Base-by-base conservation (phyloP, 257 asterid genomes). In the Sherardia arvensis region DNA sequence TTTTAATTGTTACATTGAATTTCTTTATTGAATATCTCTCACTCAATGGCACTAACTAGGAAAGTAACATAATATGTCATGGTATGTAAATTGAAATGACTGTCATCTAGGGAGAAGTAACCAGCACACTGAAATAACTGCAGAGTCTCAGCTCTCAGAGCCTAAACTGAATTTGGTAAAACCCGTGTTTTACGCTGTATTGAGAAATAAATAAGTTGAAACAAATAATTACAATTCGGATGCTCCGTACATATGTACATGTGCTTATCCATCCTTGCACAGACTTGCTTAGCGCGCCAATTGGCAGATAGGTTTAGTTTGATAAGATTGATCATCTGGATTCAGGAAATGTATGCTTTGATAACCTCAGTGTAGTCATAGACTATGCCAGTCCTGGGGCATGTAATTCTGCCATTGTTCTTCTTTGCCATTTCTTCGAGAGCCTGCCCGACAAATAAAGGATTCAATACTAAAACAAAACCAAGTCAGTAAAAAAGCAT, bases 391-490 rank as follows among this genome's bases (percentile, higher is more conserved):
- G 97, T 90, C 69, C 95, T 78, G 3, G 99, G 99, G 74, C 99
- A 94, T 49, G 88, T 90, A 66, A 94, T 86, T 66, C 72, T 80
- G 69, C 96, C 96, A 15, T 81, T 59, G 71, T 90, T 87, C 70
- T 75, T 89, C 82, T 76, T 86, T 21, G 97, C 80, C 97, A 94
- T 87, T 20, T 90, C 97, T 73, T 90, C 93, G 5, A 90, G 87
- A 21, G 99, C 96, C 97, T 94, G 85, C 36, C 21, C 48, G 21
- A 22, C 58, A 59, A 53, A 64, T 6, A 11, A 12, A 40, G 47
- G 7, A 36, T 17, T 28, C 55, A 29, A 17, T 5, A n/a, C 10
- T 12, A 34, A 29, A 29, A 26, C 30, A 38, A 14, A 25, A 67
- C 32, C 32, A 34, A 43, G 29, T 20, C 45, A 56, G 0, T 34